Conservation (phyloP, 2,329 filamentous ascomycete species). For the Boeremia lycopersici region DNA sequence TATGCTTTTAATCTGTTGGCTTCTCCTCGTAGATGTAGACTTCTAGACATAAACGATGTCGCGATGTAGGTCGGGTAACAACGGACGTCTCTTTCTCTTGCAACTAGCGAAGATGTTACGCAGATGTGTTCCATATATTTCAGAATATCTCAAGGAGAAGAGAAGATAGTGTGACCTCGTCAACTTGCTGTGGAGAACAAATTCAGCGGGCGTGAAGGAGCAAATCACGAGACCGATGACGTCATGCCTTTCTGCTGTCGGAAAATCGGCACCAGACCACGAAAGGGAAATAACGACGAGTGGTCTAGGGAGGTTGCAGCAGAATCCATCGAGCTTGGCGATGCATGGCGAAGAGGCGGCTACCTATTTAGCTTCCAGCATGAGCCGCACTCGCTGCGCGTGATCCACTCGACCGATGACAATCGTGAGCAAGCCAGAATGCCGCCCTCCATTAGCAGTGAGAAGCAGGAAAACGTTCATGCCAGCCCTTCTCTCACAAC, state of each 20-base stretch:
- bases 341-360: not conserved
- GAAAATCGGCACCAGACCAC: too few relatives aligned
- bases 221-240: not conserved
- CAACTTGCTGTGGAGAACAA: too few relatives aligned
- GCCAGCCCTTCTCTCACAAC: not conserved
- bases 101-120: too few relatives aligned
- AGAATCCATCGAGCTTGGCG: not conserved
- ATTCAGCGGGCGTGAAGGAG: not conserved
- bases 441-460: not conserved
- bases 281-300: not conserved
- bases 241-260: not conserved
- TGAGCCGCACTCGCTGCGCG: not conserved
- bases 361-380: not conserved
- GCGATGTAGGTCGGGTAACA: too few relatives aligned
- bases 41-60: too few relatives aligned
- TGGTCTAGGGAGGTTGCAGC: not conserved
- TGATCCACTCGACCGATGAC: not conserved
- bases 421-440: not conserved
- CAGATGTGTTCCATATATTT: too few relatives aligned
- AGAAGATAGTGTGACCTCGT: too few relatives aligned
- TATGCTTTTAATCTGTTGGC: too few relatives aligned
- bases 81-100: too few relatives aligned
- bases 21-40: too few relatives aligned
- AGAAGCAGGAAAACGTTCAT: not conserved
- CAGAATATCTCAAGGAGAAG: too few relatives aligned